A percentile compares a stretch with the other conserved stretches of the same genome.
Conservation (phyloP, 306 rosid genomes). For the Coriaria nepalensis region DNA sequence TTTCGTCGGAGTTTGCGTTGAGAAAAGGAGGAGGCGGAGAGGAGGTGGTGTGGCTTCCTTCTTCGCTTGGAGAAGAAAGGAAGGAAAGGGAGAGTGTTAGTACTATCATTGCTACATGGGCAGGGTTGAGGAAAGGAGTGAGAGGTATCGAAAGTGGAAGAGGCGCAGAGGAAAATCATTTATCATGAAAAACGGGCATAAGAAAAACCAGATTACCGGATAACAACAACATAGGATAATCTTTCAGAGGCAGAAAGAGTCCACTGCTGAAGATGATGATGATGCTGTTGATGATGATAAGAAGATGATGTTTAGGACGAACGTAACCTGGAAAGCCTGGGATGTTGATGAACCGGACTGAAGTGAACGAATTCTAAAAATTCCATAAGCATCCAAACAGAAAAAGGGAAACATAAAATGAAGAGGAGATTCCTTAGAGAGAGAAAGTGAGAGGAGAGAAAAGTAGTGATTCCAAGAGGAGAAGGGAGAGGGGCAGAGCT, state of each 20-base stretch:
- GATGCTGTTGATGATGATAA: too few species aligned
- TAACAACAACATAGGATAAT: too few species aligned
- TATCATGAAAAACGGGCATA: constrained; percentile 13
- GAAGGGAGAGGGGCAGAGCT: neutral
- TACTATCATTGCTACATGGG: constrained; percentile 28
- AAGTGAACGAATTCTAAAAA: constrained; percentile 4
- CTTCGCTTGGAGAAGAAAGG: constrained; percentile 22
- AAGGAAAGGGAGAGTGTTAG: constrained; percentile 9
- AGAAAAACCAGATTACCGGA: constrained; percentile 5
- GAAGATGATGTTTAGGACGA: constrained; percentile 1
- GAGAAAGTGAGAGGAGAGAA: neutral
- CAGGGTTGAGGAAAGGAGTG: constrained; percentile 22
- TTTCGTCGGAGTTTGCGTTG: constrained; percentile 26
- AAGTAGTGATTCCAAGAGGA: neutral
- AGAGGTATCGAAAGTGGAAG: constrained; percentile 35
- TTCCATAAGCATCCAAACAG: constrained; percentile 6
- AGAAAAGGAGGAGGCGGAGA: constrained; percentile 14
- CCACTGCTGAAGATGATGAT: too few species aligned
- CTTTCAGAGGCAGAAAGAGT: neutral
- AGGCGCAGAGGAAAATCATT: constrained; percentile 48
- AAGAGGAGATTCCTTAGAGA: neutral
- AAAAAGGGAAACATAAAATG: neutral
- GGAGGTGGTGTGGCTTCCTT: constrained; percentile 17
- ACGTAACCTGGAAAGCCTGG: constrained; percentile 20
- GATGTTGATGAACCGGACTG: neutral